Base-by-base conservation (phyloP, 1,284 basidiomycete genomes). In the Rhodofomes roseus region DNA sequence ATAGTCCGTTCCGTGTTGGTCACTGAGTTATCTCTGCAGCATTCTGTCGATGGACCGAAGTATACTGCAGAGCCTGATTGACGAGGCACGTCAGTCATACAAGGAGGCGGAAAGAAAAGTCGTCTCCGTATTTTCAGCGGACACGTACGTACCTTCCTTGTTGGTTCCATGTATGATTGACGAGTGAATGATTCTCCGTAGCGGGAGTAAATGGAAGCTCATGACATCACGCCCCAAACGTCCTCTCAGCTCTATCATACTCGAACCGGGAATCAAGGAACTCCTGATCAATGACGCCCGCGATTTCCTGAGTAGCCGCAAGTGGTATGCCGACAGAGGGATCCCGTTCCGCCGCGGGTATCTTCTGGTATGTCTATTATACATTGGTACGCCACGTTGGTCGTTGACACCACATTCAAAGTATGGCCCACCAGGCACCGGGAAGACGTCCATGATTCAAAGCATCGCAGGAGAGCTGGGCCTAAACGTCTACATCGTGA, bases 341-440 rank as follows among this genome's bases (percentile, higher is more conserved):
- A 89, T 90, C 60, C 87, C 87, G 1, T 90, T 88, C 73, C 83
- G 87, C 20, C 77, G 89, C 4, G 89, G 89, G 4, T 90, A 90
- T 70, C 79, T 90, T 29, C 76, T 89, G 50, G 84, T 85, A 60
- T 62, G 78, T 64, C 40, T 6, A 65, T n/a, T 18, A 25, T 34
- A 63, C 9, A 54, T 43, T 54, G 60, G 14, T 16, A 11, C 31
- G 11, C 16, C 65, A n/a, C n/a, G n/a, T n/a, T n/a, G n/a, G n/a
- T n/a, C n/a, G n/a, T n/a, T n/a, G n/a, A n/a, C n/a, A n/a, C n/a
- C n/a, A n/a, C n/a, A n/a, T n/a, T n/a, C n/a, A n/a, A n/a, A 84
- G 81, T 82, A 89, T 66, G 90, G 90, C 39, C 84, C 82, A 3
- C 87, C 90, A 23, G 90, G 90, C 14, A 83, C 84, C n/a, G 90